These are phyloP conservation scores for Scleromitrula shiraiana DNA, from an alignment of 2,329 filamentous ascomycete genomes.

Conservation along the genomic window DNA sequence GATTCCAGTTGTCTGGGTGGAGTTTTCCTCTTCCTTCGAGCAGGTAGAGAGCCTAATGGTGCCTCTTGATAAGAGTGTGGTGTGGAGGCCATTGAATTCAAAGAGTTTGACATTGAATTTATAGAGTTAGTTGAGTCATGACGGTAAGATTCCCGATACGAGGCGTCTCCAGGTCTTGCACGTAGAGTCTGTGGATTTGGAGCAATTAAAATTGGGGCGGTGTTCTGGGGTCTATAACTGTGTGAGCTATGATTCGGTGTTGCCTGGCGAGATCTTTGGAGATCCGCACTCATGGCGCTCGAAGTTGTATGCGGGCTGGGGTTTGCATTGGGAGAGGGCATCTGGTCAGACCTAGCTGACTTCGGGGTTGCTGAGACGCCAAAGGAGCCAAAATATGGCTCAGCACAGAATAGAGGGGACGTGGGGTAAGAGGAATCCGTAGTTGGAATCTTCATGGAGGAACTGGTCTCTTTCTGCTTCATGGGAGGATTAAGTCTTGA, in stretches of 20 bases:
- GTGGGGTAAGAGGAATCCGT: constrained; percentile 15
- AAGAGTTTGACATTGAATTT: constrained; percentile 19
- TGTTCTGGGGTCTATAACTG: constrained; percentile 11
- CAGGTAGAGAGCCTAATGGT: background rate
- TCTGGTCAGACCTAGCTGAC: constrained; percentile 11
- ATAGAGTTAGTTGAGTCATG: constrained; percentile 21
- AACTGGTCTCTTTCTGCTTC: constrained; percentile 19
- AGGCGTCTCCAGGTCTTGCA: constrained; percentile 8
- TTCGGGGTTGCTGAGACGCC: constrained; percentile 21
- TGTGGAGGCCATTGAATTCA: constrained; percentile 14
- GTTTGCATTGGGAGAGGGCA: constrained; percentile 17
- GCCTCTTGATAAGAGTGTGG: constrained; percentile 10
- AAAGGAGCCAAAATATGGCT: constrained; percentile 20
- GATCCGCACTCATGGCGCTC: constrained; percentile 13
- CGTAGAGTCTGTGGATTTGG: constrained; percentile 18
- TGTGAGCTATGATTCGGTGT: constrained; percentile 10
- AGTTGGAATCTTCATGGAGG: constrained; percentile 13
- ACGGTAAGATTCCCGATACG: constrained; percentile 13
- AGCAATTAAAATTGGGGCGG: constrained; percentile 20
- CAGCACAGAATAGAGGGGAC: constrained; percentile 12
- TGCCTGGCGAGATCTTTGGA: constrained; percentile 11
- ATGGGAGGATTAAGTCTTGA: constrained; percentile 17
- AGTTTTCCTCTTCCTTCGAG: constrained; percentile 22
- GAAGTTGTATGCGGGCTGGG: constrained; percentile 15
- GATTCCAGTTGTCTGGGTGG: constrained; percentile 11